Base-by-base conservation (phyloP, 1,139 yeast species). In the Sugiyamaella xylanicola region DNA sequence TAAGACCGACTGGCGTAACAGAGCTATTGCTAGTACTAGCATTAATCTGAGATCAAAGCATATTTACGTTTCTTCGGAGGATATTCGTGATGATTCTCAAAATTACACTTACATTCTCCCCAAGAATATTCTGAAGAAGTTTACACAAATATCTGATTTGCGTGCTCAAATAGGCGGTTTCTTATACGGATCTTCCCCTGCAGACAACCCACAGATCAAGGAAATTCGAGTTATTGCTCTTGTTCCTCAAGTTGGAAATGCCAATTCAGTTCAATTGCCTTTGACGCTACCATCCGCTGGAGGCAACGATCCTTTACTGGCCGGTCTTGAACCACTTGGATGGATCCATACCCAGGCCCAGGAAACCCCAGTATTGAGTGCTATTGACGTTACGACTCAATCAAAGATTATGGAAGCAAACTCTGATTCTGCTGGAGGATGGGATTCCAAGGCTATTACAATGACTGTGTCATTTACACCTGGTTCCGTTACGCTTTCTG, bases 181-280 rank as follows among this genome's bases (percentile, higher is more conserved):
- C 56, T 66, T 93, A 19, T 93, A 81, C 69, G 99, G 99, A 15
- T 69, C 72, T 15, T 83, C 95, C 0, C 95, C 96, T 0, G 68
- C 69, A 0, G 96, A 86, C 60, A 86, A 86, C 63, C 71, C 76
- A 3, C 83, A 81, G 58, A 85, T 93, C 52, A 88, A 88, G 68
- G 98, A 93, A 71, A 80, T 93, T 46, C 78, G 77, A 57, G 82
- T 85, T 29, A 79, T 93, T 58, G 96, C 84, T 0, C 68, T 95
- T 65, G 87, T 90, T 4, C 99, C 99, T 0, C 99, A 93, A 70
- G 75, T 92, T 46, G 98, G 97, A 1, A 85, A 81, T 58, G 76
- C 80, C 36, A 84, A 81, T 60, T 76, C 83, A 1, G 84, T 91
- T 11, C 85, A 86, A 61, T 74, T 92, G 58, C 84, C 93, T 1